Evolutionary conservation across 352 stramenopile genomes (phyloP), one percentile per base, ranked within the genome.

Genomic region (Phytophthora pisi): DNA sequence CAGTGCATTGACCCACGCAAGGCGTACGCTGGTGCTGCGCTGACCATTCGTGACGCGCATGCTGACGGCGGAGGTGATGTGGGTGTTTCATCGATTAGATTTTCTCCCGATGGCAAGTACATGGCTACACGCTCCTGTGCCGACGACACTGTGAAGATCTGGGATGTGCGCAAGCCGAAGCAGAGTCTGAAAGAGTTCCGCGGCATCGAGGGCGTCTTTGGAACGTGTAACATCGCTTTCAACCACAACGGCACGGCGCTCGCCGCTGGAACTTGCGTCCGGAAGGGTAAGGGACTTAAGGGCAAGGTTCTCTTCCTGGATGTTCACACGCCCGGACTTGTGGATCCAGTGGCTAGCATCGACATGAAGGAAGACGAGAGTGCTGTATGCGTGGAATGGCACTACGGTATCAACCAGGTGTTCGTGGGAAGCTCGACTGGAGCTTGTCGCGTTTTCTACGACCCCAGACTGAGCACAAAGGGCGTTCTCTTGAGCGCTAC

Each of bases 101-200:
- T 96, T 70, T 91, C 88, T 2, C 76, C 86, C 18, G 85, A 93
- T 46, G 74, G 77, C 15, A 81, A 77, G 34, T 72, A 78, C 5
- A 60, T 95, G 20, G 88, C 82, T 1, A 91, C 88, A 2, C 84
- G 88, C 4, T 89, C 86, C 1, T 93, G 84, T 49, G 69, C 80
- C 5, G 88, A 96, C 34, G 85, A 95, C 56, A 92, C 68, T 3
- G 67, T 96, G 45, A 96, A 95, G 58, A 69, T 96, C 4, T 96
- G 86, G 88, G 86, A 96, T 68, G 43, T 94, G 31, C 84, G 86
- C 47, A 89, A 92, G 24, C 52, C 79, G 0, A 75, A 73, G 11
- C 65, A 84, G 24, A 80, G 82, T 16, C 6, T 95, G 34, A 96
- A 95, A 57, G 75, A 73, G 4, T 93, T 88, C 43, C 42, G 49